phyloP scores from a whole-genome alignment of 768 basidiomycete genomes.

The Rhizopogon vinicolor region DNA sequence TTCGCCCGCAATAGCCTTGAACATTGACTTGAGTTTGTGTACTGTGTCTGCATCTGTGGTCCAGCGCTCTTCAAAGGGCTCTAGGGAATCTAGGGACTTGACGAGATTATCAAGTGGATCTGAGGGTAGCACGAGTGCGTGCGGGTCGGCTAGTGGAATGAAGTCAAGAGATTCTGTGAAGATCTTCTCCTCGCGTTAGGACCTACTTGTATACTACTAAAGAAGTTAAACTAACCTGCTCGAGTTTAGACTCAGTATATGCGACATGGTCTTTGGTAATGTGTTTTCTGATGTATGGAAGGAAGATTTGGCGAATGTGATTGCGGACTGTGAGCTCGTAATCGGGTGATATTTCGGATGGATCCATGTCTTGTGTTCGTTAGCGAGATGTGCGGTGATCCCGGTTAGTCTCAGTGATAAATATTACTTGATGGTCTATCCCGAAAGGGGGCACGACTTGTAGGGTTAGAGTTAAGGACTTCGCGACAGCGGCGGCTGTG shows the following conservation, averaged over 20 bases:
- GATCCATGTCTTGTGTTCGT: neutral
- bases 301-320: constrained; percentile 52
- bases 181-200: constrained; percentile 24
- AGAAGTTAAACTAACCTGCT: constrained; percentile 31
- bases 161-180: constrained; percentile 35
- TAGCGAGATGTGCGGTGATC: constrained; percentile 30
- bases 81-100: constrained; percentile 26
- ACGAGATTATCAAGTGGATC: constrained; percentile 50
- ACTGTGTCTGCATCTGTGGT: constrained; percentile 21
- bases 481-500: too few species aligned
- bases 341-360: neutral
- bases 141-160: constrained; percentile 47
- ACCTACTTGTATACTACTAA: neutral
- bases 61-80: constrained; percentile 44
- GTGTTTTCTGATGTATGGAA: constrained; percentile 49
- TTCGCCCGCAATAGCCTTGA: neutral
- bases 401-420: neutral
- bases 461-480: too few species aligned
- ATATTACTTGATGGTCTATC: too few species aligned
- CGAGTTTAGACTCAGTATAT: constrained; percentile 46
- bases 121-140: constrained; percentile 44
- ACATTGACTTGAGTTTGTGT: constrained; percentile 12
- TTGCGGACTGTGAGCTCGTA: constrained; percentile 23
- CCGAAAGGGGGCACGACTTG: too few species aligned
- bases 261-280: constrained; percentile 50